Evolutionary conservation across 164 flowering plant species (phyloP), one percentile per base, ranked within the genome.

Genomic region (Macadamia tetraphylla): DNA sequence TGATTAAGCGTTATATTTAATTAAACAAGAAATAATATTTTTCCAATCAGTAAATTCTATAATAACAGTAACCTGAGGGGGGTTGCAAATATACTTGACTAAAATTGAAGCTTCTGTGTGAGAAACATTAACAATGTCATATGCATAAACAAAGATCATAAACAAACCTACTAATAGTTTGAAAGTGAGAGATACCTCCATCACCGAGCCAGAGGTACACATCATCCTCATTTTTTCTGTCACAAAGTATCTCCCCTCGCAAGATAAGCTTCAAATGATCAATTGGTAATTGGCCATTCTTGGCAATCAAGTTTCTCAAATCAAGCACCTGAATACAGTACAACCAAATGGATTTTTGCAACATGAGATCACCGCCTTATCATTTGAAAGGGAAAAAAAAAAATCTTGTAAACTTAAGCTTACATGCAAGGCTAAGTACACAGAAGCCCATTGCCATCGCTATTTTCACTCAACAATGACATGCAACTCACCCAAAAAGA

Each of bases 221-320:
- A 66, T 84, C 87, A 42, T 84, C 84, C 30, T 86, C 93, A 79
- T 83, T 67, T 63, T 78, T 73, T 51, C 46, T 67, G 71, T 89
- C 96, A 46, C 74, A 76, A 81, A 94, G 77, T 51, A 78, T 85
- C 48, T 80, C 76, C 58, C 98, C 98, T 58, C 78, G 81, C 70
- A 81, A 82, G 68, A 94, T 77, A 72, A 94, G 88, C 83, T 77
- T 87, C 83, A 91, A 75, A 55, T 80, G 82, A 46, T 84, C 96
- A 55, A 80, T 59, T 1, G 92, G 87, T 29, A 83, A 72, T 31
- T 62, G 68, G 35, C 73, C 51, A 67, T 74, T 78, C 44, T 43
- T 81, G 17, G 89, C 86, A 74, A 91, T 78, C 83, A 88, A 63
- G 40, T 78, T 81, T 65, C 95, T 85, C 85, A 94, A 80, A 44